These are phyloP conservation scores for Conringia planisiliqua DNA, from an alignment of 345 rosid species.

Conservation along the genomic window DNA sequence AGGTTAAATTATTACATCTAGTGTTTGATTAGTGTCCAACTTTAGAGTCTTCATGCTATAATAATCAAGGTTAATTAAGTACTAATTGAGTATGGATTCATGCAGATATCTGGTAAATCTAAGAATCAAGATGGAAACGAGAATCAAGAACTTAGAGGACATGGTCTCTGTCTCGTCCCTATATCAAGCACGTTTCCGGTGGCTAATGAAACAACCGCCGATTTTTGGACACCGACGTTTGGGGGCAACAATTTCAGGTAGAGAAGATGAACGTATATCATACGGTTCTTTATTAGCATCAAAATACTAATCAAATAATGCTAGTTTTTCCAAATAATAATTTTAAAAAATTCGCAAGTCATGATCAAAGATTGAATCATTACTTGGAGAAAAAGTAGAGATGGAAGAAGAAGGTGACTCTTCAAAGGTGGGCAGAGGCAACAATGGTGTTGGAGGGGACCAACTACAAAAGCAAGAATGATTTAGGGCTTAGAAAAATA, in stretches of 20 bases:
- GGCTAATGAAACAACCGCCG: conserved; percentile 70
- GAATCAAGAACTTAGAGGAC: conserved; percentile 60
- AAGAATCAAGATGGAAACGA: conserved; percentile 38
- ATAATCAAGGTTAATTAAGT: background rate
- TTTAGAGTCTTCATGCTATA: background rate
- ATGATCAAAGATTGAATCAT: conserved; percentile 31
- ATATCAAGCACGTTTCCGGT: conserved; percentile 75
- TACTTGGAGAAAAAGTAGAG: conserved; percentile 35
- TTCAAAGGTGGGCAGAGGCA: conserved; percentile 37
- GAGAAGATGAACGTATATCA: background rate
- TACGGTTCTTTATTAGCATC: conserved; percentile 17
- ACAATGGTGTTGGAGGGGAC: conserved; percentile 36
- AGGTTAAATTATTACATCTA: conserved; percentile 38
- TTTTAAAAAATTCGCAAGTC: conserved; percentile 20
- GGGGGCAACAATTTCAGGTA: conserved; percentile 55
- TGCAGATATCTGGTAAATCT: conserved; percentile 18
- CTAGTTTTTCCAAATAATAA: background rate
- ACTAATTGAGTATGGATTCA: background rate
- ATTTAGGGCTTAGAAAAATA: conserved; percentile 29
- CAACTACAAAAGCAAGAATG: conserved; percentile 30
- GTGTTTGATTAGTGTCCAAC: background rate
- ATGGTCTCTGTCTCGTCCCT: conserved; percentile 84
- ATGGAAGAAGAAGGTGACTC: conserved; percentile 28
- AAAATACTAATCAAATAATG: background rate
- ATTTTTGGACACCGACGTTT: conserved; percentile 89